Evolutionary conservation across 148 eudicot genomes (phyloP), one percentile per base, ranked within the genome.

Genomic region (Euryodendron excelsum): DNA sequence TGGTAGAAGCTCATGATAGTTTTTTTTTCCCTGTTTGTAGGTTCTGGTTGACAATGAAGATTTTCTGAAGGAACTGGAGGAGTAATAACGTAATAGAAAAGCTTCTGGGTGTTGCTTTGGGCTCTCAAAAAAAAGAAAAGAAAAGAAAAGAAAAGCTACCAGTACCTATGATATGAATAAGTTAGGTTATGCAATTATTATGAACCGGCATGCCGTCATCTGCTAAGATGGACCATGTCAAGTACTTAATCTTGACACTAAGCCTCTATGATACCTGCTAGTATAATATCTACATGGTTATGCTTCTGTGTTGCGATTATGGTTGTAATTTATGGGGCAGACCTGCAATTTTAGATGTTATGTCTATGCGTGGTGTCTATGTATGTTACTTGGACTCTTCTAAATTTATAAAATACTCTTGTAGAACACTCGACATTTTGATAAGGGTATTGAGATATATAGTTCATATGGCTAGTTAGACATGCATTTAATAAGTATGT

Each of bases 11-110:
- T 69, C 73, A 14, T 50, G 44, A 53, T 72, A 15, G 14, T 64
- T 76, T 12, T 64, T 76, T 12, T 50, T 28, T 61, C 69, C 80
- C 47, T 41, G 3, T 48, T 63, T 77, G 78, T 81, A 95, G 98
- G 97, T 95, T 74, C 86, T 95, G 77, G 98, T 95, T 20, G 98
- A 95, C 85, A 82, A 91, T 45, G 92, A 89, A 84, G 98, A 95
- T 89, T 93, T 95, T 80, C 94, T 95, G 75, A 92, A 85, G 83
- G 98, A 95, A 85, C 88, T 95, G 55, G 73, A 83, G 85, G 36
- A 79, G 77, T 65, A 50, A 55, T 7, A 30, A 69, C 20, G 13
- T 11, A 72, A 13, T 72, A 4, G 45, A 72, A 30, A 50, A 72
- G 61, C 61, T 10, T 48, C 41, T 71, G 1, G 58, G 25, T 52